Evolutionary conservation across 768 basidiomycete species (phyloP).

Genomic region (Mycena latifolia): DNA sequence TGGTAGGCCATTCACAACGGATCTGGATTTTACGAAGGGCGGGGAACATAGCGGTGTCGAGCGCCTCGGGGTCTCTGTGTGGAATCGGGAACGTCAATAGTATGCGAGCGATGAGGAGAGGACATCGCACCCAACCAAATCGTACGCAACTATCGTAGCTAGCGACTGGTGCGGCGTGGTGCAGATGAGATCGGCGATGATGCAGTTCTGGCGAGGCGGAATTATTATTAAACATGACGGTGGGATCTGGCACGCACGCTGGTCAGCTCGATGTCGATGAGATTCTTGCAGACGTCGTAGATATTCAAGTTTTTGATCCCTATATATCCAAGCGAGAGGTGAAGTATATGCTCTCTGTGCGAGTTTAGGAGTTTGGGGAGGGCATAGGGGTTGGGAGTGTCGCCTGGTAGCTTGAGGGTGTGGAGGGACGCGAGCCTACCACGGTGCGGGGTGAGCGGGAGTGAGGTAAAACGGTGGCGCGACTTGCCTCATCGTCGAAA

Average conservation of each 20-base stretch:
- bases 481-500: conserved; percentile 4
- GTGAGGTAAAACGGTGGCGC: background rate
- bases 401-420: background rate
- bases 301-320: background rate
- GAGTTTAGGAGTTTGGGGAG: background rate
- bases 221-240: too few species aligned
- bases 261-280: background rate
- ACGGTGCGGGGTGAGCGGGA: background rate
- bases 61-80: background rate
- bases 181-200: background rate
- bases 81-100: background rate
- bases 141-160: background rate
- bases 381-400: too few species aligned
- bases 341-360: background rate
- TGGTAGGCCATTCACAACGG: conserved; percentile 4
- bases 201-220: background rate
- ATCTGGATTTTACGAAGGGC: conserved; percentile 15
- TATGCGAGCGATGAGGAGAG: too few species aligned
- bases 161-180: background rate
- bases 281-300: conserved; percentile 2
- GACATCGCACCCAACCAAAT: background rate
- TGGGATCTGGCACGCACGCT: background rate
- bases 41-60: background rate
- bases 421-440: conserved; percentile 2
- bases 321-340: background rate